phyloP scores from a whole-genome alignment of 192 early-diverging fungal genomes.

The Coemansia reversa region DNA sequence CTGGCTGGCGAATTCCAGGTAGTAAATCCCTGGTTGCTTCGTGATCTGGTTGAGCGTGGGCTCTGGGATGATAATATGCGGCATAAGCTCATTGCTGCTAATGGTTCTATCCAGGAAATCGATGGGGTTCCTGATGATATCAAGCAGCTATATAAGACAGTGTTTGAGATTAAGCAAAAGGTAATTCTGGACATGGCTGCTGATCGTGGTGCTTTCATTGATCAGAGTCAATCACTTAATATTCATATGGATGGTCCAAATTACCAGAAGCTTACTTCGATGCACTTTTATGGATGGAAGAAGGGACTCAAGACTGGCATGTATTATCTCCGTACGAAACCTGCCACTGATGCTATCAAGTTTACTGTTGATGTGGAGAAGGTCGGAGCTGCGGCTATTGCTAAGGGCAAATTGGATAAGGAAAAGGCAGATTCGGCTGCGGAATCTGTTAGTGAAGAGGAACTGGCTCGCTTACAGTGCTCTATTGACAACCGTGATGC shows the following conservation, averaged over 20 bases:
- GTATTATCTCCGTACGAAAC: conserved; percentile 96
- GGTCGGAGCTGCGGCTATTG: conserved; percentile 39
- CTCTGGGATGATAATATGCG: conserved; percentile 95
- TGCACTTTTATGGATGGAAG: conserved; percentile 99
- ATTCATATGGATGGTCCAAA: conserved; percentile 93
- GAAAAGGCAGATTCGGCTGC: conserved; percentile 30
- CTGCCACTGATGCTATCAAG: conserved; percentile 97
- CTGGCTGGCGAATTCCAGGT: conserved; percentile 98
- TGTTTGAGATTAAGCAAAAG: conserved; percentile 93
- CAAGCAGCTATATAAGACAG: conserved; percentile 96
- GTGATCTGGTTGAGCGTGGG: conserved; percentile 88
- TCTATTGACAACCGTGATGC: conserved; percentile 92
- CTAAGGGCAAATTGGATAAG: conserved; percentile 29
- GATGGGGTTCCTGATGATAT: conserved; percentile 76
- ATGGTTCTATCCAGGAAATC: conserved; percentile 83
- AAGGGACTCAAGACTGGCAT: conserved; percentile 98
- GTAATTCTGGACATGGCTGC: conserved; percentile 95
- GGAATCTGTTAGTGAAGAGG: conserved; percentile 54
- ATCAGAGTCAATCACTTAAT: conserved; percentile 95
- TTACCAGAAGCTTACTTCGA: conserved; percentile 90
- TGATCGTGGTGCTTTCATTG: conserved; percentile 95
- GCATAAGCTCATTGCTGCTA: conserved; percentile 90
- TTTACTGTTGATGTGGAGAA: conserved; percentile 91
- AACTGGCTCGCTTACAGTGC: conserved; percentile 74
- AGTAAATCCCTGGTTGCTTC: conserved; percentile 94